phyloP scores from a whole-genome alignment of 495 filamentous ascomycete genomes.

The Jackrogersella multiformis region DNA sequence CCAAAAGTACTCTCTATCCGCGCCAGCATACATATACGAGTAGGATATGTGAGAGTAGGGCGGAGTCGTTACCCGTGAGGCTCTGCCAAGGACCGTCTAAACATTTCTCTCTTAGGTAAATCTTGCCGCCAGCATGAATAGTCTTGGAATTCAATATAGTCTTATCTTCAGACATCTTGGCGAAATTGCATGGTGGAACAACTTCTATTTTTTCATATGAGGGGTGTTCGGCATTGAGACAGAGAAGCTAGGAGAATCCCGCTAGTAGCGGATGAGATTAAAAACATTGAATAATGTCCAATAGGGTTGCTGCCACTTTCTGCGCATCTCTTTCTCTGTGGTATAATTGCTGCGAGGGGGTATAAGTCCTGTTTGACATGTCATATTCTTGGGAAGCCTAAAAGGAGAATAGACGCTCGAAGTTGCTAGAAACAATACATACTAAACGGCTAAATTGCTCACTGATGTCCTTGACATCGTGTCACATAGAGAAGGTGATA shows the following conservation, averaged over 20 bases:
- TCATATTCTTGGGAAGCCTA: constrained; percentile 17
- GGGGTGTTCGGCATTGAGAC: neutral
- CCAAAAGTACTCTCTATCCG: constrained; percentile 17
- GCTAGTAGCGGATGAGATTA: neutral
- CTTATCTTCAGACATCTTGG: constrained; percentile 21
- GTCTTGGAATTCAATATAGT: constrained; percentile 12
- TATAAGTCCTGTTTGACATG: constrained; percentile 13
- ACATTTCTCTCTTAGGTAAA: constrained; percentile 28
- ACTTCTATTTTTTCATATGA: neutral
- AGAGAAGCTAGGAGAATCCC: neutral
- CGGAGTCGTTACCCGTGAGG: constrained; percentile 29
- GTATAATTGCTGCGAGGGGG: constrained; percentile 9
- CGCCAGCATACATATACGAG: constrained; percentile 29
- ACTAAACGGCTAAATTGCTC: constrained; percentile 34
- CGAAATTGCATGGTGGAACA: constrained; percentile 13
- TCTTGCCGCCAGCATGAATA: constrained; percentile 1
- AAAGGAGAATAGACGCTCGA: neutral
- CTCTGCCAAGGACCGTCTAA: constrained; percentile 27
- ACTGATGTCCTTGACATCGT: constrained; percentile 11
- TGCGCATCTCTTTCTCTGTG: neutral
- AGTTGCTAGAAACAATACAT: neutral
- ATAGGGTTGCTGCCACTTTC: constrained; percentile 1
- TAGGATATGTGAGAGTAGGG: constrained; percentile 11
- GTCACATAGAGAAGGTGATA: constrained; percentile 20
- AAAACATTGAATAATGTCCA: constrained; percentile 4